phyloP scores from a whole-genome alignment of 2,329 filamentous ascomycete species.

The Penicillium sp. region DNA sequence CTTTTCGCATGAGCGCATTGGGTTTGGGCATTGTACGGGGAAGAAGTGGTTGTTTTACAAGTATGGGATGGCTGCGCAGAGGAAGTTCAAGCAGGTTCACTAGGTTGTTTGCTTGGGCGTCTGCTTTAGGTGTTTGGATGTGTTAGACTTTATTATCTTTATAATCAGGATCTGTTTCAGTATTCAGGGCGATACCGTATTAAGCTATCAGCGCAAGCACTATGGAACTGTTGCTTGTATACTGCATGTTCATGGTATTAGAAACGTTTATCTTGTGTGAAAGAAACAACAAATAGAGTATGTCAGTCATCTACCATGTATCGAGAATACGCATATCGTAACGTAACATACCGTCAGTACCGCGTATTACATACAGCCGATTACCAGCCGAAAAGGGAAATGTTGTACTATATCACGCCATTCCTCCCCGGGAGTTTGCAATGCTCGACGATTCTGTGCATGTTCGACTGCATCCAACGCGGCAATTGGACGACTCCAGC shows the following conservation, averaged over 20 bases:
- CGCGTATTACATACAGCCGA: neutral
- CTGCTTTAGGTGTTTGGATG: too few species aligned
- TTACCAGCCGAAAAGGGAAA: conserved; percentile 1
- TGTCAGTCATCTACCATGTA: too few species aligned
- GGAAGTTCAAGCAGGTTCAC: conserved; percentile 4
- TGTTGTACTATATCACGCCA: conserved; percentile 6
- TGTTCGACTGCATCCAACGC: neutral
- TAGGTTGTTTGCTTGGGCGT: neutral
- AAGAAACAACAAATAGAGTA: too few species aligned
- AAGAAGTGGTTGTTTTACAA: conserved; percentile 10
- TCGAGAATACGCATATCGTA: neutral
- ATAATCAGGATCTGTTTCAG: too few species aligned
- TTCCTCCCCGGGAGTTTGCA: conserved; percentile 9
- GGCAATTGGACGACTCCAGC: neutral
- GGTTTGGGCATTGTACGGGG: conserved; percentile 4
- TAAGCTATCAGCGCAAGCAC: too few species aligned
- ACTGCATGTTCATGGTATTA: too few species aligned
- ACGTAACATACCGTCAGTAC: neutral
- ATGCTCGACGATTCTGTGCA: neutral
- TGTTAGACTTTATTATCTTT: too few species aligned
- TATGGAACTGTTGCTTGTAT: too few species aligned
- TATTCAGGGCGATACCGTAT: too few species aligned
- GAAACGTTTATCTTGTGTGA: too few species aligned
- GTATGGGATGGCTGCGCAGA: conserved; percentile 10
- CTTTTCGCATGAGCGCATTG: conserved; percentile 6